Evolutionary conservation across 306 rosid genomes (phyloP).

Genomic region (Cucumis melo): DNA sequence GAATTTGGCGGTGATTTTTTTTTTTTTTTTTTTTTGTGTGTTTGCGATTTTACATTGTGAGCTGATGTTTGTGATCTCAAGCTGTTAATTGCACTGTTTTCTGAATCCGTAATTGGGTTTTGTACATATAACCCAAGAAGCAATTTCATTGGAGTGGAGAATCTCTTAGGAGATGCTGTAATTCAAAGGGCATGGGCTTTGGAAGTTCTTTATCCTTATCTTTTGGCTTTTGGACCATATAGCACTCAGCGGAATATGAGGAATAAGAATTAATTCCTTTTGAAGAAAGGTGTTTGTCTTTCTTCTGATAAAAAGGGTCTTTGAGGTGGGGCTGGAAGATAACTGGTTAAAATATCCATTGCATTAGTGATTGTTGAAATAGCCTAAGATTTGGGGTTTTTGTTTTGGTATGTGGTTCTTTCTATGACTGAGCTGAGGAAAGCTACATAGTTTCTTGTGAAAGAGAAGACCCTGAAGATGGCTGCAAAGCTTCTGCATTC

Average conservation of each 20-base stretch:
- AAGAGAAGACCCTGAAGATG: conserved; percentile 32
- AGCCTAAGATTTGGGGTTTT: background rate
- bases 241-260: background rate
- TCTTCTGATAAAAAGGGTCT: background rate
- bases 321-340: background rate
- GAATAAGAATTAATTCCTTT: background rate
- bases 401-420: conserved; percentile 10
- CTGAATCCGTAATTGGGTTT: background rate
- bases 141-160: background rate
- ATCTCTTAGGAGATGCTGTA: conserved; percentile 3
- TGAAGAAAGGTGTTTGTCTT: background rate
- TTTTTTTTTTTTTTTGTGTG: background rate
- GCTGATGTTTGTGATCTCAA: background rate
- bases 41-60: background rate
- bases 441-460: conserved; percentile 3
- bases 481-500: conserved; percentile 88
- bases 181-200: background rate
- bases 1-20: background rate
- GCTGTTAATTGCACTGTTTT: background rate
- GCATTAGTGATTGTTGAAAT: conserved; percentile 9
- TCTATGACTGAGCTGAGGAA: conserved; percentile 18
- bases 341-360: background rate
- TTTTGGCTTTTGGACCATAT: background rate
- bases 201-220: background rate
- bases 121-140: background rate